These are phyloP conservation scores for Cyberlindnera petersonii DNA, from an alignment of 805 yeast genomes.

Conservation along the genomic window DNA sequence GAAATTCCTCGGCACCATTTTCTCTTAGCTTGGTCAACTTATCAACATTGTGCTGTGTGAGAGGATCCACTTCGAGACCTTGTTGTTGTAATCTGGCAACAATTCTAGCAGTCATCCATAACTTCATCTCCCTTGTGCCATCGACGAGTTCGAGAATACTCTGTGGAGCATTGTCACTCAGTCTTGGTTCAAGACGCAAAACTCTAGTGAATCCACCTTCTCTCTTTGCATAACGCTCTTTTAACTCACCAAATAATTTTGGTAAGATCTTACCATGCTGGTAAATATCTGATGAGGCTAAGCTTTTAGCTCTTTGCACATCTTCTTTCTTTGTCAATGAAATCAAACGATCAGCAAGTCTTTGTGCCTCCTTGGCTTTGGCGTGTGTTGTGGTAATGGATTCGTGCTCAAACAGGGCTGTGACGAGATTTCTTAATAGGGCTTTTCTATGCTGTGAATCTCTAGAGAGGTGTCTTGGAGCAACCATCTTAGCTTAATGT, in stretches of 20 bases:
- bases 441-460: conserved; percentile 33
- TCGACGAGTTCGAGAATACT: conserved; percentile 85
- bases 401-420: conserved; percentile 67
- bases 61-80: conserved; percentile 45
- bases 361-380: conserved; percentile 67
- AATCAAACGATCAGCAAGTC: conserved; percentile 59
- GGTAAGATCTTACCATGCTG: conserved; percentile 49
- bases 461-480: conserved; percentile 27
- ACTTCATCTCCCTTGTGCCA: conserved; percentile 62
- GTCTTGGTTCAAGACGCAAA: conserved; percentile 75
- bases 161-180: conserved; percentile 89
- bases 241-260: conserved; percentile 64
- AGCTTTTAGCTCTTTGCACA: conserved; percentile 27
- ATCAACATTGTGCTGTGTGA: conserved; percentile 54
- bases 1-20: conserved; percentile 52
- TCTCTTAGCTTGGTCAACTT: conserved; percentile 43
- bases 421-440: conserved; percentile 59
- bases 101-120: conserved; percentile 74
- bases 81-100: conserved; percentile 78
- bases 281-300: conserved; percentile 41
- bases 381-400: conserved; percentile 69
- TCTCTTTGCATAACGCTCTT: conserved; percentile 59
- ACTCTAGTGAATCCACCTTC: conserved; percentile 84
- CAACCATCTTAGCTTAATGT: conserved; percentile 22
- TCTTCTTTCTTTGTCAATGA: conserved; percentile 49